Conservation (phyloP, 805 yeast species). For the Starmerella stigmatis region DNA sequence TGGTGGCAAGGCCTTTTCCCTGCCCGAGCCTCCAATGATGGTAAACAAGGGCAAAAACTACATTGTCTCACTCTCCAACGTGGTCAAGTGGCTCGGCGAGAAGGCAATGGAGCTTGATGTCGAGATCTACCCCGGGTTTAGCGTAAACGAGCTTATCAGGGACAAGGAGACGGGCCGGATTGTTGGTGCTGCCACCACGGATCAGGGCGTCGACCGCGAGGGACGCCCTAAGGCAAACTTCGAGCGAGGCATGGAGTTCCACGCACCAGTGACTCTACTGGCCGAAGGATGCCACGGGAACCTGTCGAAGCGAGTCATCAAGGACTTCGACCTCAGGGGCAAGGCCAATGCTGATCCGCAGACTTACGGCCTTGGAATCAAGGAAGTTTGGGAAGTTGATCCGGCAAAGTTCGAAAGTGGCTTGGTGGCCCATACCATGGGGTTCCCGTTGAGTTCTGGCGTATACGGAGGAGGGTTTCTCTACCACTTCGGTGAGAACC, state of each 20-base stretch:
- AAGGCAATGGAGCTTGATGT: slow-evolving; percentile 90
- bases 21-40: slow-evolving; percentile 94
- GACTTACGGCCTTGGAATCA: slow-evolving; percentile 91
- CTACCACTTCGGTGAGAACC: slow-evolving; percentile 90
- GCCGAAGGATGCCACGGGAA: slow-evolving; percentile 99
- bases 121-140: slow-evolving; percentile 81
- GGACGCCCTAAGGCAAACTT: slow-evolving; percentile 75
- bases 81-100: slow-evolving; percentile 72
- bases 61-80: slow-evolving; percentile 72
- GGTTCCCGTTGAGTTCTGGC: slow-evolving; percentile 64
- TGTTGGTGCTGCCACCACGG: slow-evolving; percentile 87
- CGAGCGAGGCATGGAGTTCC: slow-evolving; percentile 96
- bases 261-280: slow-evolving; percentile 74
- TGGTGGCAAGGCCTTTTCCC: slow-evolving; percentile 47
- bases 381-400: slow-evolving; percentile 93
- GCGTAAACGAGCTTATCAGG: slow-evolving; percentile 70
- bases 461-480: slow-evolving; percentile 95
- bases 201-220: slow-evolving; percentile 67
- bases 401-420: slow-evolving; percentile 76
- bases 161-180: slow-evolving; percentile 44
- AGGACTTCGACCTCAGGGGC: slow-evolving; percentile 56
- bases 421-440: slow-evolving; percentile 74
- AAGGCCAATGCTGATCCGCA: slow-evolving; percentile 47
- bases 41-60: slow-evolving; percentile 68
- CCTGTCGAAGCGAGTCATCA: slow-evolving; percentile 63